phyloP scores from a whole-genome alignment of 495 filamentous ascomycete species.

The Bacidia rubella region DNA sequence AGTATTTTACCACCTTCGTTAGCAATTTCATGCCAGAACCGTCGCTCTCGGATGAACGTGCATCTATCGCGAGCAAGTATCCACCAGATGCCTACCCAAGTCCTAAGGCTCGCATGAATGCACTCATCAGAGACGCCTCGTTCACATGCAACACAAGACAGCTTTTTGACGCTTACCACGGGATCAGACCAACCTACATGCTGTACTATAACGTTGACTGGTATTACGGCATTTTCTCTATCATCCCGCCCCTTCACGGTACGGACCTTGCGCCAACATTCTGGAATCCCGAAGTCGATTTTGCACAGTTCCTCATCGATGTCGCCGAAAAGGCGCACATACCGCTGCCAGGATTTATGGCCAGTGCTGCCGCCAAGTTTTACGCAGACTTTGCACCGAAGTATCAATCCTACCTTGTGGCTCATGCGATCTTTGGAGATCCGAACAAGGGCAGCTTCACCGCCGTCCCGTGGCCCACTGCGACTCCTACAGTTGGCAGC shows the following conservation, averaged over 20 bases:
- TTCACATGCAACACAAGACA: slow-evolving; percentile 27
- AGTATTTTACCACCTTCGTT: slow-evolving; percentile 34
- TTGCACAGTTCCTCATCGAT: background rate
- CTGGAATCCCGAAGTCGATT: slow-evolving; percentile 19
- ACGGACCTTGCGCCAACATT: slow-evolving; percentile 25
- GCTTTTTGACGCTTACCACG: slow-evolving; percentile 21
- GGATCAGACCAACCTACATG: slow-evolving; percentile 16
- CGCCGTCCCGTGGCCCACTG: background rate
- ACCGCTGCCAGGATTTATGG: background rate
- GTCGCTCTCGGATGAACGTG: background rate
- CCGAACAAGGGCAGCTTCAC: slow-evolving; percentile 19
- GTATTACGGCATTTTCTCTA: slow-evolving; percentile 9
- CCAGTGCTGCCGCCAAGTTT: background rate
- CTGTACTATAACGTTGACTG: slow-evolving; percentile 22
- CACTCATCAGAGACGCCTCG: slow-evolving; percentile 22
- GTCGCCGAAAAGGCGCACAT: background rate
- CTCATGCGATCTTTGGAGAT: slow-evolving; percentile 22
- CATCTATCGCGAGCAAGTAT: background rate
- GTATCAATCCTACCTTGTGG: slow-evolving; percentile 26
- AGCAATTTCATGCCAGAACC: slow-evolving; percentile 15
- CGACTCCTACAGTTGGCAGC: too few species aligned
- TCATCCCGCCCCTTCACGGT: slow-evolving; percentile 19
- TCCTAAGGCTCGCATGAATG: slow-evolving; percentile 7
- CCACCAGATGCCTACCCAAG: background rate
- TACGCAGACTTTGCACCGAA: background rate